A percentile compares a stretch with the other conserved stretches of the same genome.
Conservation (phyloP, 2,329 filamentous ascomycete genomes). For the Arthrobotrys megalospora region DNA sequence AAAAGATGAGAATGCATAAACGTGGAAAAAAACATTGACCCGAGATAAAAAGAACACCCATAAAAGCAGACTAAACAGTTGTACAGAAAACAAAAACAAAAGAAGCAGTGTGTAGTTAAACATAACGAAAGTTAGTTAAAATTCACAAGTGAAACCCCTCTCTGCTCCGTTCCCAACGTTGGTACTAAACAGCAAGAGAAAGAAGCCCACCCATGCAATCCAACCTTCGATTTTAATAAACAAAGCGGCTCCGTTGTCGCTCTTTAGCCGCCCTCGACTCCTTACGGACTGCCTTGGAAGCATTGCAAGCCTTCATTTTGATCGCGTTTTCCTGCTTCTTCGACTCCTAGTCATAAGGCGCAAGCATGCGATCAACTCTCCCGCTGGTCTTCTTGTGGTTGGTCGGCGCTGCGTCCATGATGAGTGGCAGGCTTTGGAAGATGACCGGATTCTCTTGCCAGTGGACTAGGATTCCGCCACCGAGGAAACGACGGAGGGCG, state of each 20-base stretch:
- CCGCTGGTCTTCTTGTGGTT: constrained; percentile 48
- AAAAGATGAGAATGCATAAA: background rate
- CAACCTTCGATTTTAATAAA: constrained; percentile 26
- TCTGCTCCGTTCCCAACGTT: constrained; percentile 10
- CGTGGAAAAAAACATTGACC: background rate
- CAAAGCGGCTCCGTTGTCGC: constrained; percentile 30
- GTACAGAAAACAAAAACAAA: constrained; percentile 2
- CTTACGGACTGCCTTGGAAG: constrained; percentile 29
- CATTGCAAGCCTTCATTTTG: constrained; percentile 20
- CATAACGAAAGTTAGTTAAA: background rate
- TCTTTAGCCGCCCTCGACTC: constrained; percentile 18
- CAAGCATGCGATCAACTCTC: constrained; percentile 46
- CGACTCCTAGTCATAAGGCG: constrained; percentile 49
- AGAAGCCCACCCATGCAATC: background rate
- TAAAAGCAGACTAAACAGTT: background rate
- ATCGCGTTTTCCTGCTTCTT: constrained; percentile 1
- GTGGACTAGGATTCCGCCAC: constrained; percentile 76
- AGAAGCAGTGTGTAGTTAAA: background rate
- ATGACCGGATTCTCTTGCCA: constrained; percentile 76
- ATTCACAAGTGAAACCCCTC: background rate
- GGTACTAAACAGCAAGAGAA: constrained; percentile 8
- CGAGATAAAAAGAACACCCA: background rate
- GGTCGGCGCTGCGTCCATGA: constrained; percentile 47
- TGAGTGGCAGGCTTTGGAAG: constrained; percentile 73
- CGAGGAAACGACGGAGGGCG: constrained; percentile 74